Evolutionary conservation across 106 monocot genomes (phyloP).

Genomic region (Dendrobium huoshanense): DNA sequence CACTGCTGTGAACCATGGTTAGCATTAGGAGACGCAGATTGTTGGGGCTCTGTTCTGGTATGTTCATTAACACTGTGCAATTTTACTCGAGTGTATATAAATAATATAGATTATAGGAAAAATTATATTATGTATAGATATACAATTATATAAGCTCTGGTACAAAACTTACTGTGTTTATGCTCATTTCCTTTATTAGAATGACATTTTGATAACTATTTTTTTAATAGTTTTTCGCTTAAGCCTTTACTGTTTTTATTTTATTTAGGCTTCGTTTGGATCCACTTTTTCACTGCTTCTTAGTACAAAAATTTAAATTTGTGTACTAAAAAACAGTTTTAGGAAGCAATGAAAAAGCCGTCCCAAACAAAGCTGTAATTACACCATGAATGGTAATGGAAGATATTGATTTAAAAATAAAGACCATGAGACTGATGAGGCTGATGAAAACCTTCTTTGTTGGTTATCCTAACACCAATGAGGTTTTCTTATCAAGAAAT

Average conservation of each 20-base stretch:
- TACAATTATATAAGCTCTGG: neutral
- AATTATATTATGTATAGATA: neutral
- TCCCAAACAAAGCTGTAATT: neutral
- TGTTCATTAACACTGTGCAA: neutral
- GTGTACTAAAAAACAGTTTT: too few relatives aligned
- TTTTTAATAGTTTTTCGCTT: neutral
- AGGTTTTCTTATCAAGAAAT: neutral
- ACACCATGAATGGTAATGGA: neutral
- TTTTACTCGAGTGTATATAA: neutral
- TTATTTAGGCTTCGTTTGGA: neutral
- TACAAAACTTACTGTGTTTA: neutral
- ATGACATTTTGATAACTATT: neutral
- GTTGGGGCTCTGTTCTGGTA: conserved; percentile 9
- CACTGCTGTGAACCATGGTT: conserved; percentile 1
- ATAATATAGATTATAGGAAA: neutral
- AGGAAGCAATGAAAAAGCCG: too few relatives aligned
- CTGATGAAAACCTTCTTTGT: neutral
- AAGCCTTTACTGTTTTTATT: neutral
- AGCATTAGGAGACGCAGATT: conserved; percentile 10
- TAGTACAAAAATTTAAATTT: too few relatives aligned
- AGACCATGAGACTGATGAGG: neutral
- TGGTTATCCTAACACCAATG: neutral
- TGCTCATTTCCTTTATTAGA: neutral
- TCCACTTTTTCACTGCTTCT: too few relatives aligned
- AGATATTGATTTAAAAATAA: neutral